Evolutionary conservation across 1,284 basidiomycete genomes (phyloP).

Genomic region (Ceratobasidium sp.): DNA sequence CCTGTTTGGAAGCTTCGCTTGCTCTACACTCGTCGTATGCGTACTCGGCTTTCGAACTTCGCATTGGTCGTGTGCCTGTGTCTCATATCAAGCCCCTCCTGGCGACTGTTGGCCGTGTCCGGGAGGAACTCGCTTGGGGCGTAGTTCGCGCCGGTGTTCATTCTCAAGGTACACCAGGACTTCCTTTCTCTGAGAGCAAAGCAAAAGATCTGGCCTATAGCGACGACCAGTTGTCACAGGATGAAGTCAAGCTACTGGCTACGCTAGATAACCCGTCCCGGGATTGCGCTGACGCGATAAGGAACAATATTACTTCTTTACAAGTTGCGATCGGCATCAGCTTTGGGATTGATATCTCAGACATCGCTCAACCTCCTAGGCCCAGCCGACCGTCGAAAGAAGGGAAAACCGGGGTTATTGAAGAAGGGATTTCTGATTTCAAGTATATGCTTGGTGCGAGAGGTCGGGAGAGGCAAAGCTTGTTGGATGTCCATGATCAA

Average conservation of each 20-base stretch:
- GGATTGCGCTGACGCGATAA: conserved; percentile 16
- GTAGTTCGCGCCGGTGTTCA: conserved; percentile 44
- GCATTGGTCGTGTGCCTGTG: conserved; percentile 58
- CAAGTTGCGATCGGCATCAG: conserved; percentile 22
- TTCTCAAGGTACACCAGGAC: neutral
- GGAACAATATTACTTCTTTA: conserved; percentile 17
- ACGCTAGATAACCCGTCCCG: conserved; percentile 27
- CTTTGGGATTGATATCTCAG: conserved; percentile 15
- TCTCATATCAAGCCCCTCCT: conserved; percentile 57
- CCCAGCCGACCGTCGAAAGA: neutral
- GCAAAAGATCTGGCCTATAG: conserved; percentile 2
- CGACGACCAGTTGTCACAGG: conserved; percentile 26
- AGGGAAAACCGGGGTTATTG: neutral
- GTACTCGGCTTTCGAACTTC: conserved; percentile 59
- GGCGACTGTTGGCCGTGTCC: conserved; percentile 56
- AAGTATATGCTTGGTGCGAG: neutral
- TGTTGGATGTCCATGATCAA: conserved; percentile 8
- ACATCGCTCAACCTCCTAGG: neutral
- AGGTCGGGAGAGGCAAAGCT: neutral
- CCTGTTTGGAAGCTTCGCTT: conserved; percentile 53
- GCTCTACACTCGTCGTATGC: conserved; percentile 56
- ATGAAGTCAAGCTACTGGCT: conserved; percentile 22
- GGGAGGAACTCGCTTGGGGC: conserved; percentile 59
- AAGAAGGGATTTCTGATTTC: neutral
- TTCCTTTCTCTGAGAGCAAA: neutral